Evolutionary conservation across 2,329 filamentous ascomycete genomes (phyloP).

Genomic region (Elsinoe fawcettii): DNA sequence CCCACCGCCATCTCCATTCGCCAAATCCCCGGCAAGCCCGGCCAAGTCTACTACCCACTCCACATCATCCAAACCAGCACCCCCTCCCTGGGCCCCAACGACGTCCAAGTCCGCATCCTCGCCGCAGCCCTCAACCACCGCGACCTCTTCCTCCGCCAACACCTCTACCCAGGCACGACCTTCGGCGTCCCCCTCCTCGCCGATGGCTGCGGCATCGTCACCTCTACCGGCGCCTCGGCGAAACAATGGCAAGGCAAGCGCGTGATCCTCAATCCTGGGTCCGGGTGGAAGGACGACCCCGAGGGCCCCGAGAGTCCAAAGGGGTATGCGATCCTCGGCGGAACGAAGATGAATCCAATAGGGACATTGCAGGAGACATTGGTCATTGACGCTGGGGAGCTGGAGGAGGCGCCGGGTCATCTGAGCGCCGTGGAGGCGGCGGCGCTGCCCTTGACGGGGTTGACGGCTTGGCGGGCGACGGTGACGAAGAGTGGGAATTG

Average conservation of each 20-base stretch:
- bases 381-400: conserved; percentile 59
- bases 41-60: conserved; percentile 74
- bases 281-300: conserved; percentile 65
- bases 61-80: conserved; percentile 49
- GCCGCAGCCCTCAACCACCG: conserved; percentile 88
- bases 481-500: conserved; percentile 67
- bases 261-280: conserved; percentile 70
- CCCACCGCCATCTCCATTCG: conserved; percentile 55
- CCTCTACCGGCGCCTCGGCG: conserved; percentile 52
- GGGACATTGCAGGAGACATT: conserved; percentile 72
- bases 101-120: conserved; percentile 68
- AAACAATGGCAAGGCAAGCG: conserved; percentile 53
- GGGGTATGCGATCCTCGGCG: conserved; percentile 60
- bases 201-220: conserved; percentile 72
- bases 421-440: conserved; percentile 68
- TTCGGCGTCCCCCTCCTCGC: conserved; percentile 72
- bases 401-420: conserved; percentile 69
- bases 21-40: conserved; percentile 72
- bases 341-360: conserved; percentile 53
- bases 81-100: conserved; percentile 53
- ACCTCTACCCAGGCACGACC: conserved; percentile 78
- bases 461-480: conserved; percentile 83
- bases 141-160: conserved; percentile 87
- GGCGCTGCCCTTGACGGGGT: conserved; percentile 72
- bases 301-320: conserved; percentile 62